A percentile compares a stretch with the other conserved stretches of the same genome.
Evolutionary conservation across 2,329 filamentous ascomycete species (phyloP).

Genomic region (Phaeosphaeriaceae sp.): DNA sequence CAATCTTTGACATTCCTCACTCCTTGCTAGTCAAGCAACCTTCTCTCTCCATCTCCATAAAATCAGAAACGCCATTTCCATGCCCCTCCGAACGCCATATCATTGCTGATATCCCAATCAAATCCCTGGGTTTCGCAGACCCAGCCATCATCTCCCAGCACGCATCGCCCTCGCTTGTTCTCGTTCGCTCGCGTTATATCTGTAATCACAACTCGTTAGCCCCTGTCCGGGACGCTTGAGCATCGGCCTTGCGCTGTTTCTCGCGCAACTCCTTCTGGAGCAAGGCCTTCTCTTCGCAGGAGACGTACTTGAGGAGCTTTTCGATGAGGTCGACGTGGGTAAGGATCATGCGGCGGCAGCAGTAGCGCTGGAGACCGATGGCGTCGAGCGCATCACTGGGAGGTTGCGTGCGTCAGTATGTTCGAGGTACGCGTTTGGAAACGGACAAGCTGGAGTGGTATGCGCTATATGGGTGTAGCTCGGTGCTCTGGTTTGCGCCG

Average conservation of each 20-base stretch:
- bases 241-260: slow-evolving; percentile 5
- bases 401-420: background rate
- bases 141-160: slow-evolving; percentile 22
- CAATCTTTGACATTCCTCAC: background rate
- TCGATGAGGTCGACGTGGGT: slow-evolving; percentile 99
- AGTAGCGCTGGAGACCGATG: slow-evolving; percentile 92
- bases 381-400: slow-evolving; percentile 92
- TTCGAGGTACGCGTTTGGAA: too few species aligned
- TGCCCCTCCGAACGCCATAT: background rate
- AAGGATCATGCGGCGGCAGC: slow-evolving; percentile 99
- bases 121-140: background rate
- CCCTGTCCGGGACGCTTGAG: slow-evolving; percentile 20
- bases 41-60: background rate
- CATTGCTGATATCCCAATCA: background rate
- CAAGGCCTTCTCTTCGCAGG: slow-evolving; percentile 17
- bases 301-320: slow-evolving; percentile 75
- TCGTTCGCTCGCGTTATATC: slow-evolving; percentile 46
- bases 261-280: slow-evolving; percentile 11
- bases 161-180: slow-evolving; percentile 42
- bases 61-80: background rate
- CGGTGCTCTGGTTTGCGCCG: background rate
- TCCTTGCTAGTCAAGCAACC: background rate
- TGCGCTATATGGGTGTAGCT: background rate
- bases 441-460: background rate
- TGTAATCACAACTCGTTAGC: slow-evolving; percentile 29